These are phyloP conservation scores for Isabelozyma gotoi DNA, from an alignment of 805 yeast species.

Conservation along the genomic window DNA sequence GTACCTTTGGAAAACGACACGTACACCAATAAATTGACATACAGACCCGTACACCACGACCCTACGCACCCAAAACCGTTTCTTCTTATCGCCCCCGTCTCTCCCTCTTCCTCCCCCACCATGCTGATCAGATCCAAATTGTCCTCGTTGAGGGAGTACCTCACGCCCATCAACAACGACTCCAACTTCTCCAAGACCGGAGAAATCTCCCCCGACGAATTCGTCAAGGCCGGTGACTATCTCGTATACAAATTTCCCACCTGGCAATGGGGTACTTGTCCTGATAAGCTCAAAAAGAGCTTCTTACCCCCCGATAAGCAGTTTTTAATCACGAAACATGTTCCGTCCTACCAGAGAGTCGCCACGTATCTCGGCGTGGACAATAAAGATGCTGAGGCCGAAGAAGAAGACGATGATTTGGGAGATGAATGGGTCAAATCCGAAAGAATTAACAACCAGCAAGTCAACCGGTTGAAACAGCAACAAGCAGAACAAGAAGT, in stretches of 20 bases:
- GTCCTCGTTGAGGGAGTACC: slow-evolving; percentile 83
- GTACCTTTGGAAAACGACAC: not conserved
- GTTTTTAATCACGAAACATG: slow-evolving; percentile 82
- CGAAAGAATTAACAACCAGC: slow-evolving; percentile 4
- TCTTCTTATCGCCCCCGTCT: not conserved
- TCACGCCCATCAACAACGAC: slow-evolving; percentile 86
- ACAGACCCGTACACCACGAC: not conserved
- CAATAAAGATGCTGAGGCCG: slow-evolving; percentile 33
- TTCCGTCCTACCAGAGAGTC: slow-evolving; percentile 81
- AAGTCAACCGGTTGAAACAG: slow-evolving; percentile 6
- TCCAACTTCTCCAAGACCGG: slow-evolving; percentile 87
- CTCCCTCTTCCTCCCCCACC: not conserved
- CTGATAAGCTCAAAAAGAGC: slow-evolving; percentile 45
- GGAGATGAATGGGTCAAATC: slow-evolving; percentile 64
- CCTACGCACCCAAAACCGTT: not conserved
- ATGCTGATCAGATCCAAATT: slow-evolving; percentile 62
- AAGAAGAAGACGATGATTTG: slow-evolving; percentile 29
- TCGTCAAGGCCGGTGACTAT: slow-evolving; percentile 92
- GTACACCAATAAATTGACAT: not conserved
- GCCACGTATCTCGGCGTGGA: slow-evolving; percentile 48
- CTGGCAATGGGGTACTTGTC: slow-evolving; percentile 76
- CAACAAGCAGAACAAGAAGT: slow-evolving; percentile 11
- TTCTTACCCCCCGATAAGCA: slow-evolving; percentile 88
- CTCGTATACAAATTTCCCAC: slow-evolving; percentile 90
- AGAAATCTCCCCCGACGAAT: slow-evolving; percentile 93